Evolutionary conservation across 108 stramenopile species (phyloP).

Genomic region (Skeletonema grethae): DNA sequence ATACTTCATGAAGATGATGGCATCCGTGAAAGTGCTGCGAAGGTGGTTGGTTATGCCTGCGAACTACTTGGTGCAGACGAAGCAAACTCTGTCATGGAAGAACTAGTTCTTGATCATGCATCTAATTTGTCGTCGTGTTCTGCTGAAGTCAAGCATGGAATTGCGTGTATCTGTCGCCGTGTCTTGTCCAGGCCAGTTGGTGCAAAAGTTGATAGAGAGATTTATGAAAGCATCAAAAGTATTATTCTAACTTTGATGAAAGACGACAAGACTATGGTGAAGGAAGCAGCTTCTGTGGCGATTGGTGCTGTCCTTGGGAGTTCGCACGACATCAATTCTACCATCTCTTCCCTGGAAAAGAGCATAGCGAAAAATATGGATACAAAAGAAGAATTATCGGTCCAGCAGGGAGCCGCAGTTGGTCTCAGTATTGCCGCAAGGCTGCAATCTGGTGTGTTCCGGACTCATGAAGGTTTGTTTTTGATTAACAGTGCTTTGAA

Average conservation of each 20-base stretch:
- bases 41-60: slow-evolving; percentile 78
- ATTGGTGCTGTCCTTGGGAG: slow-evolving; percentile 78
- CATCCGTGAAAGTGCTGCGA: slow-evolving; percentile 80
- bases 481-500: slow-evolving; percentile 75
- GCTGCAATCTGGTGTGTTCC: slow-evolving; percentile 62
- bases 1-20: slow-evolving; percentile 75
- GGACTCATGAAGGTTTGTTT: slow-evolving; percentile 46
- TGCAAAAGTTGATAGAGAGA: slow-evolving; percentile 40
- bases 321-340: slow-evolving; percentile 49
- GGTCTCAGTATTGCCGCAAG: slow-evolving; percentile 74
- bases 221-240: slow-evolving; percentile 28
- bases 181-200: slow-evolving; percentile 63
- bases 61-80: slow-evolving; percentile 63
- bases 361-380: slow-evolving; percentile 62
- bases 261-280: slow-evolving; percentile 64
- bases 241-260: slow-evolving; percentile 59
- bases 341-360: slow-evolving; percentile 53
- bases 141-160: slow-evolving; percentile 68
- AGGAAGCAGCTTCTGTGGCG: slow-evolving; percentile 72
- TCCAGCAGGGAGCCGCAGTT: slow-evolving; percentile 65
- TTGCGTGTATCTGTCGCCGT: slow-evolving; percentile 70
- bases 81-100: slow-evolving; percentile 50
- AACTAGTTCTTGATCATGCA: slow-evolving; percentile 47
- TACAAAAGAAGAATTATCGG: slow-evolving; percentile 67
- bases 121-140: slow-evolving; percentile 39